A percentile compares a stretch with the other conserved stretches of the same genome.
phyloP scores from a whole-genome alignment of 2,329 filamentous ascomycete species.

The Neodidymelliopsis sp. region DNA sequence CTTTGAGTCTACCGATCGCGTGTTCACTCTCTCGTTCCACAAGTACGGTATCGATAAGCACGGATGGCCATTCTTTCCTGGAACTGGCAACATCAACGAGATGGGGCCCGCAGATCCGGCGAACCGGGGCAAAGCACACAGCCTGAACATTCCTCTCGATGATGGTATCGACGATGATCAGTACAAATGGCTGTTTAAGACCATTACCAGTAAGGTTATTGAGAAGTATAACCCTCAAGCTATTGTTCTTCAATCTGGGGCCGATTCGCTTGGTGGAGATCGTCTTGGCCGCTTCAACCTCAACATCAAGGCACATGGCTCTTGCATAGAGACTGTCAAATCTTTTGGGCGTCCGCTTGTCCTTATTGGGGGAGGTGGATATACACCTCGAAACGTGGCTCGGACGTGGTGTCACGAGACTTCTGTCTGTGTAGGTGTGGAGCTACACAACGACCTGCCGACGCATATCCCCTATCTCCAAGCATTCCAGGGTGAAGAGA shows the following conservation, averaged over 20 bases:
- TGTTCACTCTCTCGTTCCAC: conserved; percentile 94
- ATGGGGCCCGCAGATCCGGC: conserved; percentile 83
- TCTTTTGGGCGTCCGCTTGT: conserved; percentile 80
- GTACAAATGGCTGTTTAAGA: conserved; percentile 85
- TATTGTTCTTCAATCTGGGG: conserved; percentile 94
- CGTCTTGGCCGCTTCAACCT: conserved; percentile 95
- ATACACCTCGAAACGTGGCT: conserved; percentile 95
- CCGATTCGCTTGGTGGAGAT: conserved; percentile 92
- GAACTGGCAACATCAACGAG: conserved; percentile 85
- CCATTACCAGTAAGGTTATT: conserved; percentile 78
- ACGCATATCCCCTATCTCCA: conserved; percentile 83
- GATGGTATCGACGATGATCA: conserved; percentile 92
- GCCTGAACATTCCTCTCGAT: conserved; percentile 87
- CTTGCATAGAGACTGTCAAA: conserved; percentile 90
- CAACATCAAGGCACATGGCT: conserved; percentile 91
- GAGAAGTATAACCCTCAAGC: conserved; percentile 86
- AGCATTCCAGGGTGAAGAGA: conserved; percentile 82
- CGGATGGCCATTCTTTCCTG: conserved; percentile 77
- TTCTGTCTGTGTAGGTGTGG: conserved; percentile 80
- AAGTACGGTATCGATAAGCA: conserved; percentile 79
- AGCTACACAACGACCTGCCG: conserved; percentile 77
- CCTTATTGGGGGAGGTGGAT: conserved; percentile 92
- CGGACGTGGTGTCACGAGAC: conserved; percentile 98
- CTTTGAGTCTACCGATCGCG: conserved; percentile 86
- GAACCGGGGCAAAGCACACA: conserved; percentile 87